Base-by-base conservation (phyloP, 2,329 filamentous ascomycete genomes). In the Clonostachys rhizophaga region DNA sequence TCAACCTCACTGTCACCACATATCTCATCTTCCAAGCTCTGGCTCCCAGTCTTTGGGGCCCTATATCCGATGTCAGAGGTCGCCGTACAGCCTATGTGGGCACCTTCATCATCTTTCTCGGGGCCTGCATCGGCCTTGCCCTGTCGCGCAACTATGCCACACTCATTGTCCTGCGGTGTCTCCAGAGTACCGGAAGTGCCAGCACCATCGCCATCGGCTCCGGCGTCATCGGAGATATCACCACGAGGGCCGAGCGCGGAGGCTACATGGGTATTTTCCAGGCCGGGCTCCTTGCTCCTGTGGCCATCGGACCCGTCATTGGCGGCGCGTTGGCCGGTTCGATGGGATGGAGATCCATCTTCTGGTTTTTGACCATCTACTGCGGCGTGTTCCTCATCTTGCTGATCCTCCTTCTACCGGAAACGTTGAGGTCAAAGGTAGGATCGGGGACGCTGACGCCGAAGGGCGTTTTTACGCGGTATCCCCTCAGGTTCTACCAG, bases 181-280 rank as follows among this genome's bases (percentile, higher is more conserved):
- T 86, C 4, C 84, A 87, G 56, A 82, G 79, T 34, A 71, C 73
- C 1, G 84, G 86, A 1, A 85, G 80, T 58, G 84, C 81, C 54
- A 83, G 83, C 0, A 86, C 85, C 0, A 71, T 90, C n/a, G 84
- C 87, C 0, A 69, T 94, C 2, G 81, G 80, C 0, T 86, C 78
- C 50, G 88, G 83, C 3, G 81, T 90, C 2, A 78, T 91, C 13
- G 83, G 85, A 1, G 89, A 94, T 55, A 75, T 91, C 6, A 76
- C 83, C 0, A 81, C 84, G 1, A 82, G 78, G 42, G 75, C 79
- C 0, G 86, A 92, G 61, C 72, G 89, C 54, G 89, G 88, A 3
- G 78, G 76, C 47, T 91, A 87, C 58, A 84, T 91, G 69, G 86
- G 81, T 44, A 76, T 83, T 49, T 79, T 83, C 16, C 77, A 75